Conservation (phyloP, 2,329 filamentous ascomycete species). For the Colletotrichum liriopes region DNA sequence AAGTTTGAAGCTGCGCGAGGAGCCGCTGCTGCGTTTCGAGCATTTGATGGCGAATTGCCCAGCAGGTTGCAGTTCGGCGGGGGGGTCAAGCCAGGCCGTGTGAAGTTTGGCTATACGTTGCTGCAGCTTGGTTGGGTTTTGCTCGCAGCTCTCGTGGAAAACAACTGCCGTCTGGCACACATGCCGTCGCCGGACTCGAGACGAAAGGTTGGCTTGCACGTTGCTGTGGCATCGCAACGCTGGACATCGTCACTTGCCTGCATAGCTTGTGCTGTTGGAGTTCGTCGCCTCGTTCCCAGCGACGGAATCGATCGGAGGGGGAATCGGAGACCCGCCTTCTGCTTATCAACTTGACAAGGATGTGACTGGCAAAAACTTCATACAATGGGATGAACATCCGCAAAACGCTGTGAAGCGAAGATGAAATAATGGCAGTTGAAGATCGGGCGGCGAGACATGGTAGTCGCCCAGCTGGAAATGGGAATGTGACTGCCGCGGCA, state of each 20-base stretch:
- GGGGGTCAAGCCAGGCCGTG: background rate
- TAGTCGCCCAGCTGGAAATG: background rate
- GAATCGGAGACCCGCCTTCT: constrained; percentile 1
- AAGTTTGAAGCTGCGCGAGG: background rate
- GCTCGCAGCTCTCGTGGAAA: background rate
- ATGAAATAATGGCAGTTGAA: background rate
- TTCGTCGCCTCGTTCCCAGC: background rate
- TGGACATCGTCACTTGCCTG: background rate
- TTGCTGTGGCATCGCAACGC: background rate
- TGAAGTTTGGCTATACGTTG: background rate
- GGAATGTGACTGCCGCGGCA: constrained; percentile 15
- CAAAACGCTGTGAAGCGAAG: background rate
- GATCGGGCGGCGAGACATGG: background rate
- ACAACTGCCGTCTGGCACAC: background rate
- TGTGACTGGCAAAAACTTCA: constrained; percentile 12
- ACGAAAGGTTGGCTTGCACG: background rate
- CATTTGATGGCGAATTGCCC: background rate
- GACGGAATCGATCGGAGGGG: background rate
- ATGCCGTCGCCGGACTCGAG: background rate
- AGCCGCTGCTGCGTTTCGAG: background rate
- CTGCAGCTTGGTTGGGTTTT: background rate
- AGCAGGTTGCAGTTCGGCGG: background rate
- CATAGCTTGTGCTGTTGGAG: background rate
- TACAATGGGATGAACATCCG: constrained; percentile 33
- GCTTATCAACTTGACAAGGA: constrained; percentile 17